Base-by-base conservation (phyloP, 768 basidiomycete species). In the Tricholoma matsutake region DNA sequence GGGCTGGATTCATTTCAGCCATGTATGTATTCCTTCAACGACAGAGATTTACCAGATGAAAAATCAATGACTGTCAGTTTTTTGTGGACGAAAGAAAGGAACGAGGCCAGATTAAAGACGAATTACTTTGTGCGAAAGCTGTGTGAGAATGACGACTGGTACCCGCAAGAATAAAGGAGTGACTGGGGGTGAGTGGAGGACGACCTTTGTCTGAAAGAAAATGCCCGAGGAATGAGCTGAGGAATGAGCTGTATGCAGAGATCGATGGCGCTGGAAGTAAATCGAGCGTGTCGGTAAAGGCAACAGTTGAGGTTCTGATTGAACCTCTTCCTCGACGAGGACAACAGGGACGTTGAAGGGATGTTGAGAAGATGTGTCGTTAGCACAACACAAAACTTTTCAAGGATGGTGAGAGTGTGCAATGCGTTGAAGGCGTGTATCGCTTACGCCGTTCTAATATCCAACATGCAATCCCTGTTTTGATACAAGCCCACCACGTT, bases 401-500 rank as follows among this genome's bases (percentile, higher is more conserved):
- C 76, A 80, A 81, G 75, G 76, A 75, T 75, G 76, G 76, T 68
- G 75, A 70, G 71, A 69, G 71, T 65, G 67, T 67, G 73, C 75
- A 77, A 77, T 78, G 79, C 73, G 78, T 73, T 73, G 72, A 76
- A 80, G 75, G 76, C 79, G 78, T 82, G 80, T 74, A 70, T 78
- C 80, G 81, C 79, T 83, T 83, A 79, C 76, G 76, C 78, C 75
- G 73, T 72, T 70, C 72, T 70, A 72, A 70, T 53, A 56, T 65
- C 66, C 61, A 71, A 78, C 79, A 78, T 76, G 75, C 70, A 68
- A 76, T 76, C 73, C 74, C 77, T 77, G 70, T 79, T 87, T 83
- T 81, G 82, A 85, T 84, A 77, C 74, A 73, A 77, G 73, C 75
- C 74, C 82, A 76, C 76, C 82, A 89, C 87, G 87, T 87, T 87